A percentile compares a stretch with the other conserved stretches of the same genome.
phyloP scores from a whole-genome alignment of 106 monocot species.

The Dactylorhiza incarnata region DNA sequence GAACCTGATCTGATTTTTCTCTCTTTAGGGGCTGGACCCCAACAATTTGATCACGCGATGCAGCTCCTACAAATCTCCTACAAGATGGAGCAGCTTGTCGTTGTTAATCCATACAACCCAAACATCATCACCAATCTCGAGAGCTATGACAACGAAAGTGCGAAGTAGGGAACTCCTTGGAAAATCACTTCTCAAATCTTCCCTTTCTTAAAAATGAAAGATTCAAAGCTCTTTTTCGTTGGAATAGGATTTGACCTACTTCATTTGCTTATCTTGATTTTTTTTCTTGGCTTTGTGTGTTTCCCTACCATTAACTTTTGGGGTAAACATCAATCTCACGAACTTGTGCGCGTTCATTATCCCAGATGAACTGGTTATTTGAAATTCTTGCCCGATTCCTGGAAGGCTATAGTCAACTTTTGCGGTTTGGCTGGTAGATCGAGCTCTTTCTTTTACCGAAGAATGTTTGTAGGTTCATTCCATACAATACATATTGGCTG shows the following conservation, averaged over 20 bases:
- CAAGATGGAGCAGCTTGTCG: constrained; percentile 87
- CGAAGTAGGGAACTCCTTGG: constrained; percentile 4
- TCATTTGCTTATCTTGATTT: neutral
- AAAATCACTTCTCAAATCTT: neutral
- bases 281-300: too few relatives aligned
- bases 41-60: too few relatives aligned
- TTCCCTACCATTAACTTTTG: too few relatives aligned
- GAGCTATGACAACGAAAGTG: constrained; percentile 92
- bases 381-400: neutral
- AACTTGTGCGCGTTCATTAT: neutral
- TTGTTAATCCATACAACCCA: constrained; percentile 95
- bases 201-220: neutral
- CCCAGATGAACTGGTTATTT: neutral
- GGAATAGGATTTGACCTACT: neutral
- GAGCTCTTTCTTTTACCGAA: neutral
- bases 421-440: neutral
- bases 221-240: neutral
- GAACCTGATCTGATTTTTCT: too few relatives aligned
- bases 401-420: neutral
- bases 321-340: too few relatives aligned
- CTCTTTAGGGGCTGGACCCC: too few relatives aligned
- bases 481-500: neutral
- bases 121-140: constrained; percentile 93
- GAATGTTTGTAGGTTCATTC: neutral
- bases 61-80: constrained; percentile 30